Base-by-base conservation (phyloP, 2,329 filamentous ascomycete species). In the Fonsecaea nubica region DNA sequence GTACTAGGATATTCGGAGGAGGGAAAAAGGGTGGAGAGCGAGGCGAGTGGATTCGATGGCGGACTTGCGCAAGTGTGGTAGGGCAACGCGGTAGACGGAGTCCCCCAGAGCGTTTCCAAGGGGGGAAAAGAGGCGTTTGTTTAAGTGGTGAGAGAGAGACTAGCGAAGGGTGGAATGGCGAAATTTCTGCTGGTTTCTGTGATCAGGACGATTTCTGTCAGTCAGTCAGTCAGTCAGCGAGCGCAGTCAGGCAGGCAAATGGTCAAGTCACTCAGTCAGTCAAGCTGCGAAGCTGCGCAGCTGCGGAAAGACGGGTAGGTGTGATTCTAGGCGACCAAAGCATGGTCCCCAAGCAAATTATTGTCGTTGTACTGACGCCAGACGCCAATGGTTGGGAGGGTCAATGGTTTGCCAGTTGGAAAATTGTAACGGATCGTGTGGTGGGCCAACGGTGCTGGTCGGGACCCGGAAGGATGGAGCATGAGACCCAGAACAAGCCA, bases 1-100 rank as follows among this genome's bases (percentile, higher is more conserved):
- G 54, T 40, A 58, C 58, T 66, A 59, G 54, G 53, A 25, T 57
- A 52, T 66, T 38, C 33, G 48, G 38, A 42, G 63, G 21, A 32
- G 45, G 63, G 60, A 59, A 21, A 33, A 55, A 55, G 33, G 52
- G 52, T 55, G 52, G 52, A 33, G 52, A 36, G 52, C 25, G 33
- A 55, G 52, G 52, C 32, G 30, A 18, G 58, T 61, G 45, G 58
- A 21, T 61, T 52, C 38, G 45, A 40, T 36, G 58, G 45, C 33
- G 32, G 57, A 45, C 32, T 50, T 50, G 18, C 40, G 57, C 42
- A 50, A 50, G 45, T 61, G 58, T 45, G 58, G 58, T 61, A 52
- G 58, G 42, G 48, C 58, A n/a, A 40, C 18, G 45, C 7, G 58
- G 32, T 45, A 25, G 57, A 48, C 38, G 57, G 38, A 59, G 38